Evolutionary conservation across 2,329 filamentous ascomycete genomes (phyloP).

Genomic region (Penicillium hesseltinei): DNA sequence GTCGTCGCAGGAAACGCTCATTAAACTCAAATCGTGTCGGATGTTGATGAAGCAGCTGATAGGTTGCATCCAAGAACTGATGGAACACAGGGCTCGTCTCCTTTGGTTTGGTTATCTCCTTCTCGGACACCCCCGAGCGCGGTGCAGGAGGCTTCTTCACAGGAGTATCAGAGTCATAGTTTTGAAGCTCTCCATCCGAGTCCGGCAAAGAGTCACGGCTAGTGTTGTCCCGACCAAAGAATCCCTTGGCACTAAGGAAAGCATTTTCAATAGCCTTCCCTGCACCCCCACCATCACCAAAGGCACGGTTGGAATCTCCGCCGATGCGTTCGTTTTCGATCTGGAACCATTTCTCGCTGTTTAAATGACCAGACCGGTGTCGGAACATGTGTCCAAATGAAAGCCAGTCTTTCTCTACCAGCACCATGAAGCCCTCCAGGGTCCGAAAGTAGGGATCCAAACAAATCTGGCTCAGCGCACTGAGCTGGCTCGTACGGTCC

Average conservation of each 20-base stretch:
- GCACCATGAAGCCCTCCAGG: conserved; percentile 86
- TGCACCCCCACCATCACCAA: conserved; percentile 45
- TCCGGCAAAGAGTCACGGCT: conserved; percentile 64
- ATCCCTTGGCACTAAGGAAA: conserved; percentile 77
- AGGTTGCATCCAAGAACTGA: conserved; percentile 92
- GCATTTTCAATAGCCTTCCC: conserved; percentile 82
- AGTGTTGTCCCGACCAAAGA: conserved; percentile 80
- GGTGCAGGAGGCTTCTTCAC: conserved; percentile 38
- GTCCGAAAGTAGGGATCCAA: conserved; percentile 95
- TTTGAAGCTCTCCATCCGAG: conserved; percentile 54
- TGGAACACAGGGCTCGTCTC: conserved; percentile 97
- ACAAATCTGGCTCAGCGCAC: conserved; percentile 86
- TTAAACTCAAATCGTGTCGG: conserved; percentile 94
- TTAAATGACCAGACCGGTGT: conserved; percentile 82
- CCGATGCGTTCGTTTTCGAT: conserved; percentile 77
- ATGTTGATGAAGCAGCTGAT: conserved; percentile 81
- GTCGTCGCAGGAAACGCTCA: conserved; percentile 81
- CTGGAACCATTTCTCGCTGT: conserved; percentile 90
- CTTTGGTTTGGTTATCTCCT: conserved; percentile 71
- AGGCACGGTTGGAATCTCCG: conserved; percentile 46
- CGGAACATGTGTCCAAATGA: conserved; percentile 98
- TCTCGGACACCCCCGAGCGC: conserved; percentile 48
- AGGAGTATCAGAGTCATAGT: conserved; percentile 48
- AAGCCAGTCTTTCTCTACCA: conserved; percentile 96
- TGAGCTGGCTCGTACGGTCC: conserved; percentile 95